Percentiles rank a stretch among this genome's conserved stretches.
Evolutionary conservation across 2,329 filamentous ascomycete genomes (phyloP).

Genomic region (Harringtonia lauricola): DNA sequence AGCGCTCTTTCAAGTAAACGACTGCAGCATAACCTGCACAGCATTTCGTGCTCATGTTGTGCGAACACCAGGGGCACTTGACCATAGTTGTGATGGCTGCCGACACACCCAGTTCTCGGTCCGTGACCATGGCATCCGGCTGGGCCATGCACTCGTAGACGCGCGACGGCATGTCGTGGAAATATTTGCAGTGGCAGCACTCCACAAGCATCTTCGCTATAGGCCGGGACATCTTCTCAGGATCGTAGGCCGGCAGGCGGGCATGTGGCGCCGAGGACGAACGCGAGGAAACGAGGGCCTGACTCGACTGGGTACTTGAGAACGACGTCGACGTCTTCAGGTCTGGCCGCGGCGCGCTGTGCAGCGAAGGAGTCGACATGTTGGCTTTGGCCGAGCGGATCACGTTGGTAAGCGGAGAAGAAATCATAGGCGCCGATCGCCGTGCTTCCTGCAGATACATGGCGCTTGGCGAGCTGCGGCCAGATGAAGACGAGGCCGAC

Average conservation of each 20-base stretch:
- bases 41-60: constrained; percentile 58
- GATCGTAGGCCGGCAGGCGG: constrained; percentile 8
- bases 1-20: constrained; percentile 53
- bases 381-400: constrained; percentile 7
- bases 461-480: constrained; percentile 16
- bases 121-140: constrained; percentile 42
- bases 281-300: no score
- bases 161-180: constrained; percentile 54
- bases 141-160: constrained; percentile 55
- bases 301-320: neutral
- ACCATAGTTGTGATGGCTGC: constrained; percentile 50
- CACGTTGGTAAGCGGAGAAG: constrained; percentile 12
- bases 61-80: constrained; percentile 61
- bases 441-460: constrained; percentile 26
- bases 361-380: constrained; percentile 2
- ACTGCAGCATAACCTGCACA: constrained; percentile 59
- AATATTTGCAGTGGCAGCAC: constrained; percentile 53
- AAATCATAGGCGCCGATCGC: constrained; percentile 17
- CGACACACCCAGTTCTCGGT: constrained; percentile 38
- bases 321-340: neutral
- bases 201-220: constrained; percentile 54
- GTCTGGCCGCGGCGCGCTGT: neutral
- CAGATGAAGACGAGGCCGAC: constrained; percentile 5
- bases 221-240: constrained; percentile 6
- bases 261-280: constrained; percentile 2